Base-by-base conservation (phyloP, 108 stramenopile genomes). In the Conticribra weissflogii region DNA sequence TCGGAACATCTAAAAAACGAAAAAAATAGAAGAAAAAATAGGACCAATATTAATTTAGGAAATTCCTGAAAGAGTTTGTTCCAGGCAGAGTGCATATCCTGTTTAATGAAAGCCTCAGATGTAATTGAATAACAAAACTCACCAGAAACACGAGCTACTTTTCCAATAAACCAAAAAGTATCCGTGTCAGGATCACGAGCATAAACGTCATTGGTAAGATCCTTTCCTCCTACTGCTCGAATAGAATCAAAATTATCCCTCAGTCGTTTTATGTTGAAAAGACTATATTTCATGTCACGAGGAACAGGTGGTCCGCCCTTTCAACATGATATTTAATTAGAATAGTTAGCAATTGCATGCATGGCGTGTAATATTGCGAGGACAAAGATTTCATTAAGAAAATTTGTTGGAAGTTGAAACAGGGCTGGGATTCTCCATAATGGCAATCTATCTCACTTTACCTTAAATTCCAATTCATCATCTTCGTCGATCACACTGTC, bases 141-240 rank as follows among this genome's bases (percentile, higher is more conserved):
- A 79, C 78, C 78, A 7, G 85, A 80, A 9, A 90, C 81, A 24
- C 88, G 79, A 23, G 90, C 90, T 18, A 94, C 81, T 64, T 94
- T 94, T n/a, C 93, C 93, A 34, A 83, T 71, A 72, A 82, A 94
- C 88, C 88, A 94, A 75, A 85, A 90, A 12, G 78, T 64, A 44
- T 87, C 78, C 8, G 70, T 54, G 2, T 76, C 74, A n/a, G 81
- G 79, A 58, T 89, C 86, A 59, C 83, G 76, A 16, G 85, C 85
- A 60, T 94, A 94, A 0, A 94, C 78, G 65, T 94, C 93, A 59
- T 91, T 83, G 23, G 74, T 81, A 32, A 88, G 44, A 25, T 91
- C 90, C 52, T 69, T 74, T 5, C 88, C 93, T 16, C 78, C 87
- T 8, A 78, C 83, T 24, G 85, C 70, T 53, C 84, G 83, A 59